Evolutionary conservation across 495 filamentous ascomycete species (phyloP), one percentile per base, ranked within the genome.

Genomic region (Talaromyces stipitatus): DNA sequence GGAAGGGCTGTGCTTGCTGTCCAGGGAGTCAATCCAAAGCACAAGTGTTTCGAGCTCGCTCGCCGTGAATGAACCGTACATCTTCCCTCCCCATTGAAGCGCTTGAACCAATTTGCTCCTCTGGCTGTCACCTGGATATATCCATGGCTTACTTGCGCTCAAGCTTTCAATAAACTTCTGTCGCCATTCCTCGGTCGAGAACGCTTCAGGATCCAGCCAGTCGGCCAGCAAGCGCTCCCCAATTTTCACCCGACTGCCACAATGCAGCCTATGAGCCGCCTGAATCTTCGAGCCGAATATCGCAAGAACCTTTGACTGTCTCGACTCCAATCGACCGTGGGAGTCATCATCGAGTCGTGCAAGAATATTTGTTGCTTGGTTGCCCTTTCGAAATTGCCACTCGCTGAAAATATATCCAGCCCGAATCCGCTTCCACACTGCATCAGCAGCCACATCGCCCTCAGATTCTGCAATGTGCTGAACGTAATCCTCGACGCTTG

Each of bases 41-140:
- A 54, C 57, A 26, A 78, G 28, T 8, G 61, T 62, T 3, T 61
- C 62, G 41, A 75, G 63, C 56, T 80, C 77, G 23, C 58, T 57
- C 8, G 67, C 59, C 9, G 76, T 78, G 60, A 80, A 78, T 11
- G 75, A 63, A 0, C 78, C 76, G 60, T 75, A 80, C 76, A 78
- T 78, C 26, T 66, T 69, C 9, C 73, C 77, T 23, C 66, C 69
- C 78, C 73, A 78, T 8, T 38, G 43, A 26, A 78, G 47, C 60
- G 73, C 76, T 18, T 61, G 61, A 11, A 75, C 57, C 23, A 78
- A 57, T 50, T 60, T 64, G 57, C 72, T 77, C 9, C 66, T 64
- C 2, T 52, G 50, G 50, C 71, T 69, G 43, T 68, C 61, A 16
- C 74, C 74, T 28, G 60, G 63, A 28, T 53, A 43, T 20, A 78